A percentile compares a stretch with the other conserved stretches of the same genome.
Evolutionary conservation across 2,329 filamentous ascomycete species (phyloP).

Genomic region (Aspergillus niger): DNA sequence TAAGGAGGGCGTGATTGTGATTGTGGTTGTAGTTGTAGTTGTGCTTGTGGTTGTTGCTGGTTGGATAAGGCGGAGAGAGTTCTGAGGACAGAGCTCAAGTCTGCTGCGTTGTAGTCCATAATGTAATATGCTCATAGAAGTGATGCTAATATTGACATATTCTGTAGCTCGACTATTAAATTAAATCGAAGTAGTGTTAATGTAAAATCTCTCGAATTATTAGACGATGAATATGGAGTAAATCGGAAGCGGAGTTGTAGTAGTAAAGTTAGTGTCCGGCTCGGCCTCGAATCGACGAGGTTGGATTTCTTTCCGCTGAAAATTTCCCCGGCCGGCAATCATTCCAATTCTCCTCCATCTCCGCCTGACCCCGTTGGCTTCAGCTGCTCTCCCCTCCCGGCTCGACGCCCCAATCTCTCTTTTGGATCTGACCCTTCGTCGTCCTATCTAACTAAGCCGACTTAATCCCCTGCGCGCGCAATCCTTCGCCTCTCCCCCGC

Average conservation of each 20-base stretch:
- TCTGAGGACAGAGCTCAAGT: slow-evolving; percentile 45
- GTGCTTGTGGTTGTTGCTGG: slow-evolving; percentile 12
- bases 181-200: too few species aligned
- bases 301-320: slow-evolving; percentile 17
- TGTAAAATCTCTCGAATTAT: too few species aligned
- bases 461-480: not conserved
- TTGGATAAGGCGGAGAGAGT: slow-evolving; percentile 43
- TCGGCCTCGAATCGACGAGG: slow-evolving; percentile 2
- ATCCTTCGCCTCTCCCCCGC: not conserved
- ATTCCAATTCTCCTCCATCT: slow-evolving; percentile 5
- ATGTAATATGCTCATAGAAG: not conserved
- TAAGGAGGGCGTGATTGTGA: not conserved
- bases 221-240: too few species aligned
- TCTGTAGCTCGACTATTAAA: too few species aligned
- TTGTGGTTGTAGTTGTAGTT: not conserved
- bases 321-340: slow-evolving; percentile 19
- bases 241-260: not conserved
- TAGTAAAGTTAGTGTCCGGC: not conserved
- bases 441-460: too few species aligned
- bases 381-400: not conserved
- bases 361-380: not conserved
- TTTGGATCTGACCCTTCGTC: too few species aligned
- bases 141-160: too few species aligned
- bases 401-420: not conserved
- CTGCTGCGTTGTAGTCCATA: slow-evolving; percentile 34